A percentile compares a stretch with the other conserved stretches of the same genome.
These are phyloP conservation scores for Lactarius evosmus DNA, from an alignment of 768 basidiomycete genomes.

Conservation along the genomic window DNA sequence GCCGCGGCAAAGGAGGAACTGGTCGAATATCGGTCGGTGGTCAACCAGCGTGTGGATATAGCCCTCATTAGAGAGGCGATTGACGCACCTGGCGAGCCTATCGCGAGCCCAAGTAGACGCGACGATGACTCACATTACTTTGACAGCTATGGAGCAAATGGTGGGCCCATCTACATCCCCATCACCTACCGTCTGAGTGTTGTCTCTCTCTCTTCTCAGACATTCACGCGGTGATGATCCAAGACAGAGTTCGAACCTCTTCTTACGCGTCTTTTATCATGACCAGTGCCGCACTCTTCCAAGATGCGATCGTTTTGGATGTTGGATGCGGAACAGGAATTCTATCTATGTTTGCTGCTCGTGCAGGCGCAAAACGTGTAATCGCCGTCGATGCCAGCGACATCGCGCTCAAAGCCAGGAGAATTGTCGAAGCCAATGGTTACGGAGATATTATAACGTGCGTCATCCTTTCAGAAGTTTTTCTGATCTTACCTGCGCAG, in stretches of 20 bases:
- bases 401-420: conserved; percentile 49
- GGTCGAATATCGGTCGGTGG: conserved; percentile 55
- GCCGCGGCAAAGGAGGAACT: conserved; percentile 57
- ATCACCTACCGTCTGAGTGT: not conserved
- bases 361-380: conserved; percentile 85
- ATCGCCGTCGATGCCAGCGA: conserved; percentile 90
- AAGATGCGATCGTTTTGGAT: conserved; percentile 84
- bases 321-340: conserved; percentile 97
- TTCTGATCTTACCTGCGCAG: conserved; percentile 34
- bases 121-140: conserved; percentile 97
- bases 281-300: conserved; percentile 75
- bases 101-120: conserved; percentile 35
- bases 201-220: conserved; percentile 44
- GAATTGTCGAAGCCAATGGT: conserved; percentile 48
- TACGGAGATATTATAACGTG: conserved; percentile 67
- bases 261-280: conserved; percentile 92
- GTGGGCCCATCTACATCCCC: conserved; percentile 39
- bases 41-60: conserved; percentile 52
- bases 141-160: conserved; percentile 83
- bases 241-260: conserved; percentile 90
- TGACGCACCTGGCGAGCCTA: conserved; percentile 34
- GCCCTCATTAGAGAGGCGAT: conserved; percentile 43
- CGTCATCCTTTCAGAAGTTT: conserved; percentile 22
- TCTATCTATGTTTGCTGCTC: conserved; percentile 84
- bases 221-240: conserved; percentile 95